Base-by-base conservation (phyloP, 1,284 basidiomycete genomes). In the Malassezia restricta region DNA sequence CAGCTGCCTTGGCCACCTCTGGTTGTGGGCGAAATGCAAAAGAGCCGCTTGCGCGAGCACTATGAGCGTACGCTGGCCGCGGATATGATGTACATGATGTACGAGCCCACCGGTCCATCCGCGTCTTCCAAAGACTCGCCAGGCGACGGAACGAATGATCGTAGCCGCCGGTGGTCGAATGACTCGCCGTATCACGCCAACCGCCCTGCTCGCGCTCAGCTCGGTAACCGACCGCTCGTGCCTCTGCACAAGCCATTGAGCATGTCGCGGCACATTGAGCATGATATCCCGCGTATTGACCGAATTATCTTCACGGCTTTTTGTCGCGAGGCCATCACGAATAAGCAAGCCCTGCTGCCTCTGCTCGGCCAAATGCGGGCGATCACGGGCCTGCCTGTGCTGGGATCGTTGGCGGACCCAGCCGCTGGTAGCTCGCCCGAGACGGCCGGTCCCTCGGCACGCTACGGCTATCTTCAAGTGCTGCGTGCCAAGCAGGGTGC, bases 61-160 rank as follows among this genome's bases (percentile, higher is more conserved):
- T 96, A 94, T 77, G 74, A 85, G 71, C 76, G 78, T 47, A 85
- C 89, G 8, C 79, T 98, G 53, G 80, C 83, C 20, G 83, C 88
- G 65, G 82, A 95, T 76, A 77, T 94, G 62, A 82, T 98, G 78
- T 98, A 98, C 80, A 86, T 96, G 81, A 86, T 86, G 45, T 95
- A 94, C 77, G 79, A 83, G 54, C 59, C 61, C 1, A 40, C 17
- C 7, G 24, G 42, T 6, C 47, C 41, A 15, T 33, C 45, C 33
- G 51, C 6, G 44, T 55, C 54, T 50, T 56, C 40, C 40, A 61
- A 40, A 48, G 57, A 28, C 7, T 46, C 20, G 24, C 45, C 45
- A 15, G 43, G 39, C n/a, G n/a, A 37, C 1, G 29, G 28, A 9
- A 54, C 57, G 12, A 28, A 37, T 1, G 62, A 64, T 32, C 56